These are phyloP conservation scores for Ailanthus altissimus DNA, from an alignment of 345 rosid species.

Conservation along the genomic window DNA sequence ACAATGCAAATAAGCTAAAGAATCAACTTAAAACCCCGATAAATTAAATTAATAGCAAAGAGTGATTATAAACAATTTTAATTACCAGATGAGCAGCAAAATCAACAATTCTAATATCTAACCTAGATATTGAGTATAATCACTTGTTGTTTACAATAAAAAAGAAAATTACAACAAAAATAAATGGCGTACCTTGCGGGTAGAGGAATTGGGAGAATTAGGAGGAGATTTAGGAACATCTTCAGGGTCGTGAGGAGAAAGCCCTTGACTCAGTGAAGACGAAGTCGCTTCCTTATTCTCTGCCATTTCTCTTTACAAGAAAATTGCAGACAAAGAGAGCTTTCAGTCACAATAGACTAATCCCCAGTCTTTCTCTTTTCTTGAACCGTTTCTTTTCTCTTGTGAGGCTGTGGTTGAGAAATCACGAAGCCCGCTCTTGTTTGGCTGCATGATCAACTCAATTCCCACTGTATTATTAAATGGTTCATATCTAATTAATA, in stretches of 20 bases:
- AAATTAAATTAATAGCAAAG: neutral
- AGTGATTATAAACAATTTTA: neutral
- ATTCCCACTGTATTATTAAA: neutral
- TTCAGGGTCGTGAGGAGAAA: conserved; percentile 54
- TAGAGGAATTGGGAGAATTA: conserved; percentile 68
- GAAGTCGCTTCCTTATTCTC: conserved; percentile 55
- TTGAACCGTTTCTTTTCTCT: neutral
- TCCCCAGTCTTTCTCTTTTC: neutral
- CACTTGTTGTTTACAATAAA: neutral
- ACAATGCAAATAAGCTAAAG: neutral
- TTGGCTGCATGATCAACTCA: conserved; percentile 2
- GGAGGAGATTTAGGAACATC: conserved; percentile 65
- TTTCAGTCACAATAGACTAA: neutral
- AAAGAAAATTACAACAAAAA: neutral
- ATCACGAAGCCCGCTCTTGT: neutral
- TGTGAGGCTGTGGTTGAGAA: neutral
- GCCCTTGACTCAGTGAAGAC: conserved; percentile 58
- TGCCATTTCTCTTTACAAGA: conserved; percentile 28
- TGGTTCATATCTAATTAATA: too few species aligned
- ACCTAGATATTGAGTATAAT: neutral
- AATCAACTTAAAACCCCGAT: neutral
- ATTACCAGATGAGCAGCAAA: neutral
- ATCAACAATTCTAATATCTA: neutral
- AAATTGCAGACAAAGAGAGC: neutral
- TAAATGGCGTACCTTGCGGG: conserved; percentile 59